Evolutionary conservation across 192 early-diverging fungal genomes (phyloP).

Genomic region (Gryganskiella cystojenkinii): DNA sequence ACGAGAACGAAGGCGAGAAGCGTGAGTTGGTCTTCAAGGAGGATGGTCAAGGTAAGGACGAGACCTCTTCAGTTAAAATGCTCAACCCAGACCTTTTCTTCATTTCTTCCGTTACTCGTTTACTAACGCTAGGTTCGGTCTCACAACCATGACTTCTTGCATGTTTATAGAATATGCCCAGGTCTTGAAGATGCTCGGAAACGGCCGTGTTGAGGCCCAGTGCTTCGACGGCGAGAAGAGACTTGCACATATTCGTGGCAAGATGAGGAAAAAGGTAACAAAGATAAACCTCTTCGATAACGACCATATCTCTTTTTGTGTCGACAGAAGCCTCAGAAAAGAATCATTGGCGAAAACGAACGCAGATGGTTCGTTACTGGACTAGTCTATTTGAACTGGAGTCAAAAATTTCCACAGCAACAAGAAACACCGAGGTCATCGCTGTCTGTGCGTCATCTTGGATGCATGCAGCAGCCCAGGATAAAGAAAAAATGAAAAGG

Average conservation of each 20-base stretch:
- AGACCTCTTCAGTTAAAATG: too few species aligned
- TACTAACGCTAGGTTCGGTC: background rate
- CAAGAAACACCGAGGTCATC: background rate
- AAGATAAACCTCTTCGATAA: background rate
- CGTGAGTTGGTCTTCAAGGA: conserved; percentile 97
- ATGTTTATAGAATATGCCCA: conserved; percentile 84
- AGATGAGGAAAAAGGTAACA: conserved; percentile 97
- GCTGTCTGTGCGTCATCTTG: conserved; percentile 9
- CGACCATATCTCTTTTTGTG: background rate
- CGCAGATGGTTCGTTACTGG: too few species aligned
- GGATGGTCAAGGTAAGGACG: conserved; percentile 94
- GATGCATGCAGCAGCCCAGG: background rate
- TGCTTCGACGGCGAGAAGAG: conserved; percentile 92
- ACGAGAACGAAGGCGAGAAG: conserved; percentile 94
- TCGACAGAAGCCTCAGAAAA: background rate
- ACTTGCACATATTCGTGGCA: conserved; percentile 95
- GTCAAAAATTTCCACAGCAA: too few species aligned
- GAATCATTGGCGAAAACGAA: too few species aligned
- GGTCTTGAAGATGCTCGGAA: conserved; percentile 96
- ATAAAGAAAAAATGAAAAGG: too few species aligned
- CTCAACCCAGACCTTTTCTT: background rate
- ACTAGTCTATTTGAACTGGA: too few species aligned
- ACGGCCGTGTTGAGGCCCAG: conserved; percentile 91
- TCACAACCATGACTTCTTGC: too few species aligned
- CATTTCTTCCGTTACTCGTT: background rate